Conservation (phyloP, 257 asterid species). For the Galeopsis tetrahit region DNA sequence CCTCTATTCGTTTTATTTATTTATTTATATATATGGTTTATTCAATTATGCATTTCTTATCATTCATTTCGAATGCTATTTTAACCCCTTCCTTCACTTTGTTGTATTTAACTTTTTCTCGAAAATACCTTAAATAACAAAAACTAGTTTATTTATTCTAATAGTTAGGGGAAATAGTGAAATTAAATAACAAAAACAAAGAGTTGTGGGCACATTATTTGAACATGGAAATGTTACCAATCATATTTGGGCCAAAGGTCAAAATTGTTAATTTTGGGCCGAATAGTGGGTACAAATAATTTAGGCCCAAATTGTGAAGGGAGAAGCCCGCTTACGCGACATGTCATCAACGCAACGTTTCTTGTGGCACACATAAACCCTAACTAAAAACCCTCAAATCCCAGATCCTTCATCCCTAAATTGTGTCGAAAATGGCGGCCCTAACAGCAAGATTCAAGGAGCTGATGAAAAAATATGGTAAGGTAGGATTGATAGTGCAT, state of each 20-base stretch:
- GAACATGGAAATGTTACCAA: not conserved
- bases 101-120: too few species aligned
- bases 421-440: conserved; percentile 44
- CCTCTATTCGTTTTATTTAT: not conserved
- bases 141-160: too few species aligned
- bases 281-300: too few species aligned
- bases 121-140: too few species aligned
- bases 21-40: too few species aligned
- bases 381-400: conserved; percentile 22
- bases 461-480: conserved; percentile 80
- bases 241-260: too few species aligned
- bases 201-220: conserved; percentile 5
- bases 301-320: not conserved
- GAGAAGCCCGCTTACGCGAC: conserved; percentile 19
- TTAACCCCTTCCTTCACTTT: too few species aligned
- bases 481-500: conserved; percentile 88
- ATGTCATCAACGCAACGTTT: not conserved
- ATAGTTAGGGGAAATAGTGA: not conserved
- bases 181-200: not conserved
- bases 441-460: conserved; percentile 58
- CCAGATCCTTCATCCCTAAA: not conserved
- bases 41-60: too few species aligned
- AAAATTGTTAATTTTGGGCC: conserved; percentile 29
- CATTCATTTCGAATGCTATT: too few species aligned
- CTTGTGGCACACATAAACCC: conserved; percentile 32